These are phyloP conservation scores for Cyanidiococcus yangmingshanensis DNA, from an alignment of 23 red algal genomes.

Conservation along the genomic window DNA sequence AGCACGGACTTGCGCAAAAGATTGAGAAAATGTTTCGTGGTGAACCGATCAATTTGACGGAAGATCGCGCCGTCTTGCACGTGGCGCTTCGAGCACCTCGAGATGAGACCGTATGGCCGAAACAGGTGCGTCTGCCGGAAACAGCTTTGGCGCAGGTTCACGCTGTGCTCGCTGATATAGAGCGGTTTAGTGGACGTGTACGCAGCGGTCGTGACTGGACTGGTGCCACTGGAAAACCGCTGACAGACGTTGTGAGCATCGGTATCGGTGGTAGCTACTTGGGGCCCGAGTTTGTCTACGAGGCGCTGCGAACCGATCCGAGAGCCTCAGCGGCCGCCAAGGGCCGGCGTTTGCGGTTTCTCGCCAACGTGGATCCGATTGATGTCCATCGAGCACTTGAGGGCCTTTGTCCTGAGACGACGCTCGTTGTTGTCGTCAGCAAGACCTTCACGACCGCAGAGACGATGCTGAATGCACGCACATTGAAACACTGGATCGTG, in stretches of 20 bases:
- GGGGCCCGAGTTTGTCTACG: constrained; percentile 92
- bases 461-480: constrained; percentile 95
- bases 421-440: constrained; percentile 76
- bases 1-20: constrained; percentile 23
- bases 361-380: constrained; percentile 91
- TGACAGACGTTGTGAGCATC: constrained; percentile 82
- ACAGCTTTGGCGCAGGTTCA: constrained; percentile 52
- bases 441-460: constrained; percentile 99
- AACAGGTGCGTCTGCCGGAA: constrained; percentile 21
- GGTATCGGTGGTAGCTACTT: constrained; percentile 96
- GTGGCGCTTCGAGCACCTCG: constrained; percentile 80
- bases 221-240: constrained; percentile 63
- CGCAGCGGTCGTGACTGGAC: constrained; percentile 44
- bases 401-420: constrained; percentile 71
- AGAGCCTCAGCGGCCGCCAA: constrained; percentile 37
- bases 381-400: constrained; percentile 61
- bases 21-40: constrained; percentile 72
- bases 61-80: constrained; percentile 81
- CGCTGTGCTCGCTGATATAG: constrained; percentile 54
- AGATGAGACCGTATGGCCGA: constrained; percentile 26
- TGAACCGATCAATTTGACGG: constrained; percentile 77
- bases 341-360: constrained; percentile 61
- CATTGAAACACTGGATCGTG: constrained; percentile 65
- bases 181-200: constrained; percentile 39
- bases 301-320: constrained; percentile 60